Conservation (phyloP, 1,284 basidiomycete species). For the Moesziomyces sp. region DNA sequence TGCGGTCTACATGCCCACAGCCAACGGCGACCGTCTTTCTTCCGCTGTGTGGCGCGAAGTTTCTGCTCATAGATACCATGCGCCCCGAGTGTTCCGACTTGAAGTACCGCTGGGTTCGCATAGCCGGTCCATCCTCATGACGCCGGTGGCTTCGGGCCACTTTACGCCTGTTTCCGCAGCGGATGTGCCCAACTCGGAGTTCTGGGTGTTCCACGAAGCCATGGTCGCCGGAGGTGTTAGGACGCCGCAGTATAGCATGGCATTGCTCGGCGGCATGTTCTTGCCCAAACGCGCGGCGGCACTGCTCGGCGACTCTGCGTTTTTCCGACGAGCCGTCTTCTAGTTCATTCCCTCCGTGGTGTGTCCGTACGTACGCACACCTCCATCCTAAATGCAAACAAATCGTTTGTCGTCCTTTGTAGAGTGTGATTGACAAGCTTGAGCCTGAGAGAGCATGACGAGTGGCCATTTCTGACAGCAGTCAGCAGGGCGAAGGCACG, state of each 20-base stretch:
- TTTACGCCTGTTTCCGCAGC: background rate
- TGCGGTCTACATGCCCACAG: background rate
- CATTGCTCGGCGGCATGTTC: conserved; percentile 12
- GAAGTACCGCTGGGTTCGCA: background rate
- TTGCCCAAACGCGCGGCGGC: conserved; percentile 1
- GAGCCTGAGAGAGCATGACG: too few relatives aligned
- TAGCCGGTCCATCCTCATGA: background rate
- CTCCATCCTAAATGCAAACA: too few relatives aligned
- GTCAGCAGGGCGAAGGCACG: too few relatives aligned
- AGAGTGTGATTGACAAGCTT: too few relatives aligned
- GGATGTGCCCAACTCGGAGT: background rate
- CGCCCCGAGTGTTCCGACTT: background rate
- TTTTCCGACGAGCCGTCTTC: background rate
- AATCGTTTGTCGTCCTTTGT: too few relatives aligned
- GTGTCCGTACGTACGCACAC: too few relatives aligned
- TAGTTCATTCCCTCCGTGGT: too few relatives aligned
- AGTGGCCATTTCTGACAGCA: too few relatives aligned
- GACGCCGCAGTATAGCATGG: background rate
- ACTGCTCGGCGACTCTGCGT: background rate
- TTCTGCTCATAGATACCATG: background rate
- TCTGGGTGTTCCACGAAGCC: conserved; percentile 5
- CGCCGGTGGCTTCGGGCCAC: background rate
- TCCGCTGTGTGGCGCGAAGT: background rate
- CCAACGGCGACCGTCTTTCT: background rate
- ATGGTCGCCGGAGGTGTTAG: background rate